Base-by-base conservation (phyloP, 139 green algal species). In the Nannochloris sp. region DNA sequence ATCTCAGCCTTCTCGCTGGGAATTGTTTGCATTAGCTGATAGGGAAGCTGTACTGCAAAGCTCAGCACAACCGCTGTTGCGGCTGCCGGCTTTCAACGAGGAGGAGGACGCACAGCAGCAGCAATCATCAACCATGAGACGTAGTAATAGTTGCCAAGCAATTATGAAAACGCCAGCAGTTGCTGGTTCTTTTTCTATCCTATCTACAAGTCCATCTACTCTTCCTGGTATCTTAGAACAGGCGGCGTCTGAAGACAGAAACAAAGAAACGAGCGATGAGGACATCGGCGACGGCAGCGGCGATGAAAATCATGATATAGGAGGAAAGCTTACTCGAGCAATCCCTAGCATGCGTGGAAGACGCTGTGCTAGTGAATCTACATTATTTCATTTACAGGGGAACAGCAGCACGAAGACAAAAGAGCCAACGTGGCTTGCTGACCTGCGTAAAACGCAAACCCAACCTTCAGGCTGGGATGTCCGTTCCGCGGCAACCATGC, bases 21-120 rank as follows among this genome's bases (percentile, higher is more conserved):
- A 70, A 30, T 31, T 70, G 32, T 70, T 70, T 14, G n/a, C 24
- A 24, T 10, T 62, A 4, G 10, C 32, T 0, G 63, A 70, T 38
- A 45, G 44, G 25, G 31, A 70, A 54, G 63, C 23, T 15, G 35
- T 15, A 24, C 4, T 30, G 14, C 27, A 10, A 7, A 45, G 13
- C 4, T 12, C 19, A 61, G 23, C 30, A 48, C 15, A 9, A 12
- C 10, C 13, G 10, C 54, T 61, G 4, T 44, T 34, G 14, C 14
- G 4, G 10, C 23, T 46, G 4, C 60, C 25, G 9, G 54, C 58
- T 4, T 31, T 2, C 27, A 38, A 54, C 55, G 63, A n/a, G n/a
- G n/a, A n/a, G n/a, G n/a, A n/a, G n/a, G n/a, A n/a, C n/a, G n/a
- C n/a, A n/a, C n/a, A n/a, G n/a, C n/a, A n/a, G n/a, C n/a, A n/a